Evolutionary conservation across 164 flowering plant species (phyloP).

Genomic region (Aristolochia californica): DNA sequence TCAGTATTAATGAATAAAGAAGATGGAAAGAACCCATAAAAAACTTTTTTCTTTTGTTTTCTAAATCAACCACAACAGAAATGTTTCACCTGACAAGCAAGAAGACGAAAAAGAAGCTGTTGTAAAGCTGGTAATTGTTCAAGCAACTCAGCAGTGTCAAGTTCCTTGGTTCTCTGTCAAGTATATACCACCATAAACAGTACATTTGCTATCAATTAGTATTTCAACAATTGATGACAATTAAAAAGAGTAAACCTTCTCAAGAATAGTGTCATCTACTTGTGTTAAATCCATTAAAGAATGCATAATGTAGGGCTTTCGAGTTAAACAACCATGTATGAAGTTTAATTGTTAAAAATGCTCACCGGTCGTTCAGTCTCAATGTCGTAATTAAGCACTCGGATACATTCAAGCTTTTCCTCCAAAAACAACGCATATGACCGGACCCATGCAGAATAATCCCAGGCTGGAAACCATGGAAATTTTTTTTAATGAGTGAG

Average conservation of each 20-base stretch:
- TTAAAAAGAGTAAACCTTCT: no score
- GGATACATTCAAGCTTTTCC: conserved; percentile 87
- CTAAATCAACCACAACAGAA: neutral
- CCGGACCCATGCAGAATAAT: conserved; percentile 96
- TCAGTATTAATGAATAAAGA: neutral
- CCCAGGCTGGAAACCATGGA: conserved; percentile 70
- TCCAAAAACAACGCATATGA: conserved; percentile 86
- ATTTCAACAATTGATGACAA: no score
- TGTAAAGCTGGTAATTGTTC: conserved; percentile 94
- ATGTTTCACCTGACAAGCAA: conserved; percentile 69
- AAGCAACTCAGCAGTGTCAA: conserved; percentile 77
- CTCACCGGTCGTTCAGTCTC: conserved; percentile 80
- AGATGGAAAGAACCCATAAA: no score
- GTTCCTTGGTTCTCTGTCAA: conserved; percentile 75
- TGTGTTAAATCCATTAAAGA: neutral
- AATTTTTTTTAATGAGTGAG: conserved; percentile 4
- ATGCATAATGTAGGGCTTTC: neutral
- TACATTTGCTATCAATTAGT: neutral
- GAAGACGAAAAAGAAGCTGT: conserved; percentile 72
- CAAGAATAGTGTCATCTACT: neutral
- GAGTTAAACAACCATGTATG: neutral
- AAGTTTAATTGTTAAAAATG: neutral
- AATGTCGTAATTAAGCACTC: conserved; percentile 74
- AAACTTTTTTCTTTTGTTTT: no score
- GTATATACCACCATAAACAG: neutral